phyloP scores from a whole-genome alignment of 1,284 basidiomycete genomes.

The Irpex rosettiformis region DNA sequence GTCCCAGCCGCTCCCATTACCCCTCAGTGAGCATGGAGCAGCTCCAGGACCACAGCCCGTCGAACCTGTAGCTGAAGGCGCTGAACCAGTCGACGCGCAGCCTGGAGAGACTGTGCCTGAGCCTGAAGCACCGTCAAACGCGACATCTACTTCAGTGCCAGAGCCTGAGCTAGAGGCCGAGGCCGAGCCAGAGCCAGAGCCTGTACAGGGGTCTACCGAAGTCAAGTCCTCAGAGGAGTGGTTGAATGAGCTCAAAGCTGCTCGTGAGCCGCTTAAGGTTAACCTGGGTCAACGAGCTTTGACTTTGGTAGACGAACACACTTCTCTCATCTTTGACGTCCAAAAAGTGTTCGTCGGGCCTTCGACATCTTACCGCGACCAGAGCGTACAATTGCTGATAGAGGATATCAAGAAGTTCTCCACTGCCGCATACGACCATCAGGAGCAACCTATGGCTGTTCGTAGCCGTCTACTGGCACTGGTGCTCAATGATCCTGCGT shows the following conservation, averaged over 20 bases:
- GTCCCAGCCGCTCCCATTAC: conserved; percentile 77
- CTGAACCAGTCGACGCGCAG: conserved; percentile 15
- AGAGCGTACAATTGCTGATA: conserved; percentile 62
- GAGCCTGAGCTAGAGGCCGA: conserved; percentile 6
- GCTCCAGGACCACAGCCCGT: conserved; percentile 15
- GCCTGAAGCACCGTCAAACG: conserved; percentile 10
- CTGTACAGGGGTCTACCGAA: conserved; percentile 12
- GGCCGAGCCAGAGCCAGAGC: not conserved
- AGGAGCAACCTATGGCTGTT: conserved; percentile 74
- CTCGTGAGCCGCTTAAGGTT: conserved; percentile 64
- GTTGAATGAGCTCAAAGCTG: conserved; percentile 60
- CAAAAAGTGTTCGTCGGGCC: conserved; percentile 74
- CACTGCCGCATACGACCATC: conserved; percentile 57
- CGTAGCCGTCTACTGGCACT: conserved; percentile 86
- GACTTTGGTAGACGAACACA: conserved; percentile 81
- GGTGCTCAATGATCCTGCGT: conserved; percentile 72
- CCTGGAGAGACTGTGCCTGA: conserved; percentile 15
- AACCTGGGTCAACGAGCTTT: conserved; percentile 71
- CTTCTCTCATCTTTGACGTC: conserved; percentile 88
- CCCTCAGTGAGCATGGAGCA: conserved; percentile 49
- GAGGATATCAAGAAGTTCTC: conserved; percentile 73
- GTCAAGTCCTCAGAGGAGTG: conserved; percentile 59
- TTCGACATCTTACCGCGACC: conserved; percentile 53
- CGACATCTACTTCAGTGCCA: not conserved
- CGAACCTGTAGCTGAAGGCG: conserved; percentile 2